Base-by-base conservation (phyloP, 805 yeast species). In the Millerago galiae region DNA sequence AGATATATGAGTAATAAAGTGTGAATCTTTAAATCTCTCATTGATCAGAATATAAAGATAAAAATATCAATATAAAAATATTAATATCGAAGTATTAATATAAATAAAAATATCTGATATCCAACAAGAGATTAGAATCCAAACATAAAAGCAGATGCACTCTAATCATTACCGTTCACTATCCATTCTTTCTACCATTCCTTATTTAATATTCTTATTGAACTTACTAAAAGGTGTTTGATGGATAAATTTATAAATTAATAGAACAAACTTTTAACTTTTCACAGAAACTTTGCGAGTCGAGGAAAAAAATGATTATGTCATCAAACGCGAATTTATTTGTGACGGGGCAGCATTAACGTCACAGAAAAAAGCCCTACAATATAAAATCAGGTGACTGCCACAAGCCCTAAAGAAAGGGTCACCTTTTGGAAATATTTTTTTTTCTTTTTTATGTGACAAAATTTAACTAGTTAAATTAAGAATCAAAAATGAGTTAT, bases 401-500 rank as follows among this genome's bases (percentile, higher is more conserved):
- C 16, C 9, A 26, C 4, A 11, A 16, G 16, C 26, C 40, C 40
- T 21, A n/a, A 24, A 15, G 2, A 4, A n/a, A 18, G 40, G 40
- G 40, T 37, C 12, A 37, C 38, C 29, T 28, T 24, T 7, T n/a
- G 14, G 9, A 8, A 15, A 8, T 18, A 12, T n/a, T 16, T 30
- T 40, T 40, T 29, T 16, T 30, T 41, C 18, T 18, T 35, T 40
- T 24, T 38, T 30, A 18, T 34, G 27, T 34, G 29, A 14, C 29
- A 35, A 25, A 27, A 12, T 18, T 14, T 3, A 7, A 10, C 5
- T 9, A 14, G 18, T 3, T 29, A 18, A 6, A 18, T 26, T 33
- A 11, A n/a, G n/a, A 3, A 30, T 15, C 12, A 15, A 15, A 8
- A 3, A 81, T 81, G 50, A 68, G 80, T 1, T 74, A 81, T 28